These are phyloP conservation scores for Fusarium dlaminii DNA, from an alignment of 2,329 filamentous ascomycete genomes.

Conservation along the genomic window DNA sequence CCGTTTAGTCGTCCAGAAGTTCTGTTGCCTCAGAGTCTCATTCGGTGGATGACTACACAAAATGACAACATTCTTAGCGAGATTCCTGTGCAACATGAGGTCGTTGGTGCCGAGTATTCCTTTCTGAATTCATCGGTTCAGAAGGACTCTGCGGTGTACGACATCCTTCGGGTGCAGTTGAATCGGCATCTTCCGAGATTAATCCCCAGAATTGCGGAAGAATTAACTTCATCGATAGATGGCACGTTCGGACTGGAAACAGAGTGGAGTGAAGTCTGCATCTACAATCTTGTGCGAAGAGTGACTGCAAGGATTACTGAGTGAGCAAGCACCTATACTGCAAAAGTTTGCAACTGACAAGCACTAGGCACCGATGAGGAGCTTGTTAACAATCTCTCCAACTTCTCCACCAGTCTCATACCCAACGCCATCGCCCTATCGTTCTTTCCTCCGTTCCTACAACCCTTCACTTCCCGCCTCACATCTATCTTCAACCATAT, in stretches of 20 bases:
- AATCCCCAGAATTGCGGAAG: accelerated
- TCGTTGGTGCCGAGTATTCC: not conserved
- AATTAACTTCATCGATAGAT: not conserved
- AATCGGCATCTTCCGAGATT: accelerated
- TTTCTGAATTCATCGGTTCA: accelerated
- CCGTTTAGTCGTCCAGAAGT: not conserved
- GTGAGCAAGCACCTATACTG: accelerated
- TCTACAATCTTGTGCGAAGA: not conserved
- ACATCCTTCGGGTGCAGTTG: not conserved
- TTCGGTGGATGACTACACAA: not conserved
- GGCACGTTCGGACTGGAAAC: accelerated
- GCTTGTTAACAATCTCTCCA: not conserved
- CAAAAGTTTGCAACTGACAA: not conserved
- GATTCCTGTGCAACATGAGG: not conserved
- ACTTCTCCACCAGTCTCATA: not conserved
- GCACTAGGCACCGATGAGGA: not conserved
- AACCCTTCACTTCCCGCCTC: not conserved
- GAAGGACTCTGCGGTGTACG: not conserved
- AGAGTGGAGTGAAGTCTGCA: not conserved
- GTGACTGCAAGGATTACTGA: not conserved
- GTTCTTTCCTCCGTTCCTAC: not conserved
- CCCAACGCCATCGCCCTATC: not conserved
- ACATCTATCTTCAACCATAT: not conserved
- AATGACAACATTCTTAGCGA: not conserved
- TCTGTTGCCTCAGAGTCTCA: not conserved